Conservation (phyloP, 148 eudicot genomes). For the Pouteria glomerata region DNA sequence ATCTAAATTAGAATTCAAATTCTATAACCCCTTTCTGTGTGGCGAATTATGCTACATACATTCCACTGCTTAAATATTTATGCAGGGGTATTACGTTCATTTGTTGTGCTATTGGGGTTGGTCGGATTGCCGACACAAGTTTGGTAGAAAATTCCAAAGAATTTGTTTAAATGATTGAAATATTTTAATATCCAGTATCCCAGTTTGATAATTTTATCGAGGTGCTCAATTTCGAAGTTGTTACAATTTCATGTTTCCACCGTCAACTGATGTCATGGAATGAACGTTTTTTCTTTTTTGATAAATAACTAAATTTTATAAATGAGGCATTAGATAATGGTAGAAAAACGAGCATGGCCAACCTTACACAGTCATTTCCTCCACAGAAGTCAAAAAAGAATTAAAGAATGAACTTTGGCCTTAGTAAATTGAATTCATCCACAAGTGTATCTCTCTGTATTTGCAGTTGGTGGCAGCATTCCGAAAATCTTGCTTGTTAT, state of each 20-base stretch:
- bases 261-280: neutral
- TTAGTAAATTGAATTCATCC: conserved; percentile 1
- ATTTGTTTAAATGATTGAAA: conserved; percentile 4
- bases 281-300: too few species aligned
- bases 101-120: neutral
- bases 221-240: neutral
- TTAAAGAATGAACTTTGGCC: too few species aligned
- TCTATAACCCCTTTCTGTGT: neutral
- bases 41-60: neutral
- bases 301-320: too few species aligned
- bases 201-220: neutral
- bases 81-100: neutral
- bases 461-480: conserved; percentile 77
- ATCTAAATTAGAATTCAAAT: neutral
- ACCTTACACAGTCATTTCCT: too few species aligned
- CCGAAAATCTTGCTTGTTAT: conserved; percentile 62
- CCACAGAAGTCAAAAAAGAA: too few species aligned
- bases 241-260: neutral
- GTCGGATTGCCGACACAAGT: neutral
- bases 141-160: neutral
- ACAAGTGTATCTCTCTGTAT: conserved; percentile 16
- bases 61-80: neutral
- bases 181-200: neutral
- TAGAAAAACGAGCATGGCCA: too few species aligned
- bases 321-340: too few species aligned